Percentiles rank a stretch among this genome's conserved stretches.
Conservation (phyloP, 2,329 filamentous ascomycete species). For the Stylonectria norvegica region DNA sequence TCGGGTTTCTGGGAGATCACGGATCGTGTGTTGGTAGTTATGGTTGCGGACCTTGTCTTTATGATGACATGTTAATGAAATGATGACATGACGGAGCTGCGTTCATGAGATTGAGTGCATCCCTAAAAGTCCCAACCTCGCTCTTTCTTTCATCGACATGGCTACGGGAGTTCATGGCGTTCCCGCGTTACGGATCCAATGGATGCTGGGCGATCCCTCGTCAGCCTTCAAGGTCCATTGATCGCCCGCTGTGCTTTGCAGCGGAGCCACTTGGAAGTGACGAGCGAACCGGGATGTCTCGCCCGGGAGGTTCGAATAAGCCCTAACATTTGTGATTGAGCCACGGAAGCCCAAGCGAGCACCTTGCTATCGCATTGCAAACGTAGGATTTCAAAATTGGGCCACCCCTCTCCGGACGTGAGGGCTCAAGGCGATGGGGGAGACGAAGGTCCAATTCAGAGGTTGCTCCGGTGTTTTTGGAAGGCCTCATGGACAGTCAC, state of each 20-base stretch:
- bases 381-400: no score
- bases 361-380: neutral
- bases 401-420: neutral
- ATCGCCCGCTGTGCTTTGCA: neutral
- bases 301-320: neutral
- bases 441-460: conserved; percentile 16
- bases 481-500: conserved; percentile 65
- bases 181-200: no score
- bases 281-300: neutral
- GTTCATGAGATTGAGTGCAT: conserved; percentile 12
- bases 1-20: conserved; percentile 19
- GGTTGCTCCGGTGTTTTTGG: conserved; percentile 47
- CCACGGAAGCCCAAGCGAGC: neutral
- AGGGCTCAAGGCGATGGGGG: neutral
- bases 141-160: no score
- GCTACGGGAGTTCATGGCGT: no score
- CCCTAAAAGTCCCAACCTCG: conserved; percentile 6
- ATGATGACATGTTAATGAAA: conserved; percentile 40
- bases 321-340: neutral
- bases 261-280: neutral
- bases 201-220: no score
- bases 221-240: no score
- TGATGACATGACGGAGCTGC: conserved; percentile 33
- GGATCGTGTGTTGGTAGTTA: conserved; percentile 27
- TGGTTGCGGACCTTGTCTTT: conserved; percentile 25